These are phyloP conservation scores for Takakia lepidozioides DNA, from an alignment of 225 moss, liverwort and hornwort genomes.

Conservation along the genomic window DNA sequence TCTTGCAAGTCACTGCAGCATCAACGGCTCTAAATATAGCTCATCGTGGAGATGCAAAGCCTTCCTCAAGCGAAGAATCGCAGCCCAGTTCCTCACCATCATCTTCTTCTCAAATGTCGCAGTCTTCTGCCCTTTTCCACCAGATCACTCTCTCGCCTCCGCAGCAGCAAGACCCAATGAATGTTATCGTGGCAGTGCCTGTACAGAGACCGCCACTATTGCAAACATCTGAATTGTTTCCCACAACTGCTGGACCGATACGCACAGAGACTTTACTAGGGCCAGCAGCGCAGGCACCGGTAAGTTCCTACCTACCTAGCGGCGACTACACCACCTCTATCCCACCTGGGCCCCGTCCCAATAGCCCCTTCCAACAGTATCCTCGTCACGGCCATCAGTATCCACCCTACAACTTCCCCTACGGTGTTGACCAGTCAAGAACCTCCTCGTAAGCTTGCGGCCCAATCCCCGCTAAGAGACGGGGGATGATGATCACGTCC, in stretches of 20 bases:
- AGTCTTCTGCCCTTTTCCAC: constrained; percentile 15
- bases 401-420: constrained; percentile 1
- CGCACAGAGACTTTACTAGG: neutral
- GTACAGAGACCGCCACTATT: constrained; percentile 3
- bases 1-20: constrained; percentile 53
- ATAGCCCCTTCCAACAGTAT: constrained; percentile 9
- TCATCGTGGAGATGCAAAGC: neutral
- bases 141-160: constrained; percentile 10
- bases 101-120: no score
- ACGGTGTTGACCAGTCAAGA: neutral
- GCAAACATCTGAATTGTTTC: constrained; percentile 31
- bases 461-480: neutral
- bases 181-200: constrained; percentile 2
- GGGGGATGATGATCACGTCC: no score
- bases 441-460: neutral
- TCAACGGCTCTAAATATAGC: constrained; percentile 13
- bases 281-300: neutral
- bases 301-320: neutral
- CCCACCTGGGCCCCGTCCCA: constrained; percentile 1
- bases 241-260: constrained; percentile 6
- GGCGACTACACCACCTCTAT: constrained; percentile 1
- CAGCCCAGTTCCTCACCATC: constrained; percentile 1
- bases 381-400: neutral
- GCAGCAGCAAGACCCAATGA: neutral
- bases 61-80: neutral